Evolutionary conservation across 495 filamentous ascomycete species (phyloP).

Genomic region (Thermochaetoides thermophila): DNA sequence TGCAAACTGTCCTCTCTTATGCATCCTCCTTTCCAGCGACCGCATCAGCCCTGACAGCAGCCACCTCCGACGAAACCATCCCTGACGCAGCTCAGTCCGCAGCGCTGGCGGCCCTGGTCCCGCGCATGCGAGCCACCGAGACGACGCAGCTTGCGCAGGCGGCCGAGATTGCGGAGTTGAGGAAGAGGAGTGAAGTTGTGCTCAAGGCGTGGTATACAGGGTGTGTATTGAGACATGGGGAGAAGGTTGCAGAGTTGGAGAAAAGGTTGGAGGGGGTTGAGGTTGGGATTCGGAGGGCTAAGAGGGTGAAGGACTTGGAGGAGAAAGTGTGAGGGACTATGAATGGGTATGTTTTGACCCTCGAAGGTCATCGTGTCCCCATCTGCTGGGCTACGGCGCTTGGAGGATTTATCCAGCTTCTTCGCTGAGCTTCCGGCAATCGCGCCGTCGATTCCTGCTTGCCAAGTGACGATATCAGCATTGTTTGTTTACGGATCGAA

Average conservation of each 20-base stretch:
- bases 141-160: constrained; percentile 54
- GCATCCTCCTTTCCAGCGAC: constrained; percentile 61
- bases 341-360: background rate
- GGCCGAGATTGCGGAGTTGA: constrained; percentile 53
- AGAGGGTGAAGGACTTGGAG: constrained; percentile 24
- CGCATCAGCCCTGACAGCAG: constrained; percentile 63
- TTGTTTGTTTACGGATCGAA: no score
- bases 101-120: constrained; percentile 50
- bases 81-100: constrained; percentile 55
- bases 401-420: no score
- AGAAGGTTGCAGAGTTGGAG: constrained; percentile 64
- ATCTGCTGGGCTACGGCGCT: no score
- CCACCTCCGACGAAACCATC: constrained; percentile 55
- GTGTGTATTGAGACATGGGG: constrained; percentile 49
- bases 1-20: constrained; percentile 60
- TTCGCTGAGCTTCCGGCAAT: no score
- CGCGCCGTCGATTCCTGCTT: no score
- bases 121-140: constrained; percentile 53
- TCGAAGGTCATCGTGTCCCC: no score
- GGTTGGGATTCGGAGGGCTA: constrained; percentile 43
- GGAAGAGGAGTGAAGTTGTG: constrained; percentile 55
- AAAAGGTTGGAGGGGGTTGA: constrained; percentile 52
- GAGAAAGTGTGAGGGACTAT: background rate
- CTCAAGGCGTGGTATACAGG: constrained; percentile 71
- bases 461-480: no score